These are phyloP conservation scores for Ustulina deusta DNA, from an alignment of 2,329 filamentous ascomycete genomes.

Conservation along the genomic window DNA sequence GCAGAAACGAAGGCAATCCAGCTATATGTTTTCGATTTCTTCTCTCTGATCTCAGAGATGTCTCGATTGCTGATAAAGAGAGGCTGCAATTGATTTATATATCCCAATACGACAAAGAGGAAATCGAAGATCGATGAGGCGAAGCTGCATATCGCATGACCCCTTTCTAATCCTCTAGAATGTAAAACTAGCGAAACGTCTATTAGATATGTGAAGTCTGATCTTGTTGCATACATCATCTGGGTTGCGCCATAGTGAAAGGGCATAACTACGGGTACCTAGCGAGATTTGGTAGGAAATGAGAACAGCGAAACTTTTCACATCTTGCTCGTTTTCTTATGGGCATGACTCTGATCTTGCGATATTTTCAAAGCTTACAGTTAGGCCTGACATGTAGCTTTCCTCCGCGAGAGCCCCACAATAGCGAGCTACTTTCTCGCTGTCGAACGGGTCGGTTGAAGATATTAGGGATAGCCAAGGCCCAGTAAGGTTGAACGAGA, in stretches of 20 bases:
- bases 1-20: constrained; percentile 79
- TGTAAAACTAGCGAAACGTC: constrained; percentile 77
- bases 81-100: constrained; percentile 83
- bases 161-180: constrained; percentile 72
- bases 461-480: constrained; percentile 3
- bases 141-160: constrained; percentile 73
- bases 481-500: neutral
- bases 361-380: constrained; percentile 18
- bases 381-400: constrained; percentile 9
- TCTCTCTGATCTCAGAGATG: constrained; percentile 78
- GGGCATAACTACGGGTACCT: constrained; percentile 69
- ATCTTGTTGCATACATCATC: constrained; percentile 73
- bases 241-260: constrained; percentile 74
- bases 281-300: constrained; percentile 64
- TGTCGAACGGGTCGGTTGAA: constrained; percentile 8
- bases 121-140: constrained; percentile 82
- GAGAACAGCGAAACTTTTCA: constrained; percentile 73
- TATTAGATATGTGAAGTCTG: constrained; percentile 70
- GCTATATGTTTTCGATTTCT: constrained; percentile 82
- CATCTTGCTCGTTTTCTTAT: constrained; percentile 59
- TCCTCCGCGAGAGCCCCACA: neutral
- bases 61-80: constrained; percentile 74
- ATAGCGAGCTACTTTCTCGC: neutral
- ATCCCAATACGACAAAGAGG: constrained; percentile 77
- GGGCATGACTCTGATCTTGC: constrained; percentile 59